These are phyloP conservation scores for Atkinsonella texensis DNA, from an alignment of 2,329 filamentous ascomycete genomes.

Conservation along the genomic window DNA sequence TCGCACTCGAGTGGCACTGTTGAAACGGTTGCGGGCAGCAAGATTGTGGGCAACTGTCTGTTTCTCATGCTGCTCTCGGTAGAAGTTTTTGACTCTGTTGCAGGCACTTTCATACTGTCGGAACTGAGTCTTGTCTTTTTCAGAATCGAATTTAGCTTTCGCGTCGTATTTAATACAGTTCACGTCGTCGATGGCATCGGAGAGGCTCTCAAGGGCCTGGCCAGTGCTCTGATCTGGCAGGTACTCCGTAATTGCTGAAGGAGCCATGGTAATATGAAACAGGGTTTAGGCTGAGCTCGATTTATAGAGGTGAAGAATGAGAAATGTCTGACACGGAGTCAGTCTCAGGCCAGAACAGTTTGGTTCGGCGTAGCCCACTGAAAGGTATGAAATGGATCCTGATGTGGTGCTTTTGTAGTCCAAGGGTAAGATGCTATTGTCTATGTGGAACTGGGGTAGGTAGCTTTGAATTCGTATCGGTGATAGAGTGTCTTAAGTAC, in stretches of 20 bases:
- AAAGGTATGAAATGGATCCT: too few relatives aligned
- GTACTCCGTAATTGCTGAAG: slow-evolving; percentile 13
- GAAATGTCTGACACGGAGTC: neutral
- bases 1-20: slow-evolving; percentile 45
- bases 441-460: too few relatives aligned
- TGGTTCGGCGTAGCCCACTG: too few relatives aligned
- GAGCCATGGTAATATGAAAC: slow-evolving; percentile 13
- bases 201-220: slow-evolving; percentile 33
- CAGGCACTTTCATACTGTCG: slow-evolving; percentile 74
- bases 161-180: slow-evolving; percentile 39
- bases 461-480: neutral
- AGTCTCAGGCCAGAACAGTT: neutral
- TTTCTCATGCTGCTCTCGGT: slow-evolving; percentile 58
- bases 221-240: slow-evolving; percentile 9
- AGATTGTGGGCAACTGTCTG: slow-evolving; percentile 80
- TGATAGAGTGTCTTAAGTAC: neutral
- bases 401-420: too few relatives aligned
- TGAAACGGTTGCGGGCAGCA: slow-evolving; percentile 49
- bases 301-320: neutral
- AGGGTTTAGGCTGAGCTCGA: neutral
- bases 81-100: slow-evolving; percentile 78
- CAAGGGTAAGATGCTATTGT: too few relatives aligned
- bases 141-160: slow-evolving; percentile 54
- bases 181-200: slow-evolving; percentile 38
- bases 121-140: slow-evolving; percentile 71